These are phyloP conservation scores for Penicillium sp. DNA, from an alignment of 2,329 filamentous ascomycete species.

Conservation along the genomic window DNA sequence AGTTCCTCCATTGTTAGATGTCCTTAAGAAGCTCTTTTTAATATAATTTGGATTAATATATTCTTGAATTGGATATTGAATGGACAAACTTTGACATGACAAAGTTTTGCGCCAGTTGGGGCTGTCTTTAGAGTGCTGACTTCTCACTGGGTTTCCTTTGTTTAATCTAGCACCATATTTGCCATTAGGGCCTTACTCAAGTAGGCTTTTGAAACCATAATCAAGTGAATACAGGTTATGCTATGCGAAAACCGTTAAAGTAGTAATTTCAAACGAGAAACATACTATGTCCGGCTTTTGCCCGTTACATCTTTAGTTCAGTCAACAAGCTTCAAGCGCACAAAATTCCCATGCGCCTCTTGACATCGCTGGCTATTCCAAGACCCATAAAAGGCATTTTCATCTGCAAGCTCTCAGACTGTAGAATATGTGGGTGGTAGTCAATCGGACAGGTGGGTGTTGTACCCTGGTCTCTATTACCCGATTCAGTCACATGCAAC, in stretches of 20 bases:
- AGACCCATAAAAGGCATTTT: neutral
- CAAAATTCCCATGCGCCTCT: neutral
- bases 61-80: neutral
- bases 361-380: neutral
- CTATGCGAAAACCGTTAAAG: too few species aligned
- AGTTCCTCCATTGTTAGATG: too few species aligned
- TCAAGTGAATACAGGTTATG: neutral
- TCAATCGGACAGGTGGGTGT: neutral
- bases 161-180: neutral
- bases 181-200: neutral
- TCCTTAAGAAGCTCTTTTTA: too few species aligned
- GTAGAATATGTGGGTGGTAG: neutral
- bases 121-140: neutral
- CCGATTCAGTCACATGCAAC: neutral
- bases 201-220: neutral
- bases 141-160: neutral
- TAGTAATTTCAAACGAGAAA: neutral
- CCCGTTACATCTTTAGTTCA: neutral
- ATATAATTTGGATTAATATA: too few species aligned
- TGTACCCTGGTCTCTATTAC: neutral
- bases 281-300: neutral
- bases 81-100: neutral
- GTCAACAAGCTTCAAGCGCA: neutral
- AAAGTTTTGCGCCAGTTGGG: too few species aligned
- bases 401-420: neutral